A percentile compares a stretch with the other conserved stretches of the same genome.
These are phyloP conservation scores for Evernia prunastri DNA, from an alignment of 495 filamentous ascomycete species.

Conservation along the genomic window DNA sequence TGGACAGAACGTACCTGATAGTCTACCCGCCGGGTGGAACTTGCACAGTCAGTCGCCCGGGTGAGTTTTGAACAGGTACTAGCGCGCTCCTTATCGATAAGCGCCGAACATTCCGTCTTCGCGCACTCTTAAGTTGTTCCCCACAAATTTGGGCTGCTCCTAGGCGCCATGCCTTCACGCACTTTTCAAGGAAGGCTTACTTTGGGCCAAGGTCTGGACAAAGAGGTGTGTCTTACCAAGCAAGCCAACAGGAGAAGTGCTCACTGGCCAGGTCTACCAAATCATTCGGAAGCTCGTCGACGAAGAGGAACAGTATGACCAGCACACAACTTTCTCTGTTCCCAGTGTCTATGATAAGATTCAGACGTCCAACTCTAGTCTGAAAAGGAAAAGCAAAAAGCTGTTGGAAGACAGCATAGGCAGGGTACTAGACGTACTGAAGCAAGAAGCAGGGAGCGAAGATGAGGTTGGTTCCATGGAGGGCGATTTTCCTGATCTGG, in stretches of 20 bases:
- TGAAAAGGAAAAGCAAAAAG: conserved; percentile 73
- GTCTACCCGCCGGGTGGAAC: too few relatives aligned
- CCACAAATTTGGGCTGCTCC: neutral
- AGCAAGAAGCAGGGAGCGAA: conserved; percentile 50
- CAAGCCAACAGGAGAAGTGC: conserved; percentile 13
- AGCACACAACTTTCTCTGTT: conserved; percentile 48
- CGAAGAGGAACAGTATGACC: conserved; percentile 47
- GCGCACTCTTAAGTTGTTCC: neutral
- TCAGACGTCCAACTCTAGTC: conserved; percentile 74
- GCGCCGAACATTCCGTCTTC: neutral
- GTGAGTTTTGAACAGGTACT: neutral
- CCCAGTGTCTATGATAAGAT: conserved; percentile 66
- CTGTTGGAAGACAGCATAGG: conserved; percentile 81
- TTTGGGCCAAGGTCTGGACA: conserved; percentile 49
- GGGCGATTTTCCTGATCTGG: conserved; percentile 59
- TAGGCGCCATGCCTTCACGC: conserved; percentile 29
- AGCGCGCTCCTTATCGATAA: conserved; percentile 19
- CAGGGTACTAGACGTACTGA: conserved; percentile 68
- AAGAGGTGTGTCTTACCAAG: conserved; percentile 39
- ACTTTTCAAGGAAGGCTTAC: conserved; percentile 40
- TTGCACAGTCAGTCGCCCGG: too few relatives aligned
- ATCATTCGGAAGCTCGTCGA: conserved; percentile 66
- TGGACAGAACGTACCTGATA: neutral
- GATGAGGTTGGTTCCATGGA: conserved; percentile 53
- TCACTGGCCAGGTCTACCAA: conserved; percentile 55